Evolutionary conservation across 2,329 filamentous ascomycete genomes (phyloP), one percentile per base, ranked within the genome.

Genomic region (Ceratocystis albifundus): DNA sequence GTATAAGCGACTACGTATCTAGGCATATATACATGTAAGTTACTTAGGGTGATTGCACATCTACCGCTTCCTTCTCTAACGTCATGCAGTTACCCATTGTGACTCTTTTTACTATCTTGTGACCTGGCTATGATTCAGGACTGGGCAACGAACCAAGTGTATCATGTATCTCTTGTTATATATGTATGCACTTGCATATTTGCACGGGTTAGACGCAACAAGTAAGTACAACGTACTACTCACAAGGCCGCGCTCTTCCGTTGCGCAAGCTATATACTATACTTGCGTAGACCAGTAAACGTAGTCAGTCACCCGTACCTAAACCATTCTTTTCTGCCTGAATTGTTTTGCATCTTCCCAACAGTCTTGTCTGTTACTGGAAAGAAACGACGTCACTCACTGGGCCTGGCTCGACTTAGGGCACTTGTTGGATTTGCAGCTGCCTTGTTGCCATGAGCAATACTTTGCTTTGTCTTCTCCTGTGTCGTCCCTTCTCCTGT

Each of bases 371-470:
- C 36, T 41, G 12, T 12, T 10, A 41, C 36, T 41, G 3, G 36
- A 12, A 57, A n/a, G n/a, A n/a, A 57, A 57, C 53, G 53, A 57
- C 53, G 53, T 57, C 53, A 57, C 53, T 57, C 53, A 57, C 53
- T n/a, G 28, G 22, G 22, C n/a, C 46, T 12, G 10, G 36, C 36
- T 41, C 12, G 36, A 41, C 36, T 3, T 41, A 12, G 36, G 1
- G 36, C 36, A 41, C 3, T 0, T 41, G 36, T 12, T 41, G 10
- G 2, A 12, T 12, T 41, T 41, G 10, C 10, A 41, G 12, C 36
- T 10, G 36, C 36, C 36, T 41, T 41, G 1, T 41, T 41, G 12
- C 36, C 12, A 12, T 12, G 36, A 41, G 36, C 10, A 41, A 12
- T 12, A 41, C 10, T 41, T 41, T 41, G 36, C 36, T 41, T 41